Evolutionary conservation across 1,284 basidiomycete species (phyloP).

Genomic region (Tetrapyrgos nigripes): DNA sequence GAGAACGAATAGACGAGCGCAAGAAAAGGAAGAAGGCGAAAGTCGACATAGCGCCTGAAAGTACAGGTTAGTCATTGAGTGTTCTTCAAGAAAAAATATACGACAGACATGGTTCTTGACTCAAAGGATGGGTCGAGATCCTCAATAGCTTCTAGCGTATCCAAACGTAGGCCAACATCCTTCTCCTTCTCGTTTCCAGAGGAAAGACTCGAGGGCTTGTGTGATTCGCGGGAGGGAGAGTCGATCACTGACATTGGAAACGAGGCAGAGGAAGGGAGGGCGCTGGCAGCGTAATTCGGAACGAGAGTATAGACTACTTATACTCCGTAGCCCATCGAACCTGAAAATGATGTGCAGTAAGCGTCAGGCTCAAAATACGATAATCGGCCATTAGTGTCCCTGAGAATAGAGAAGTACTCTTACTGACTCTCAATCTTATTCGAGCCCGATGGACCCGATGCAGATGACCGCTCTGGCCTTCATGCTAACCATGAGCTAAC

Average conservation of each 20-base stretch:
- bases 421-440: neutral
- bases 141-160: neutral
- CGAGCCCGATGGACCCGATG: neutral
- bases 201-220: neutral
- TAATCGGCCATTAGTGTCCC: neutral
- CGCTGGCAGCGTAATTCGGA: neutral
- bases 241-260: neutral
- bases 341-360: neutral
- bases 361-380: neutral
- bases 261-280: neutral
- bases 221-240: neutral
- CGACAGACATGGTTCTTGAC: neutral
- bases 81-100: neutral
- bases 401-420: neutral
- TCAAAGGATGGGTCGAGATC: neutral
- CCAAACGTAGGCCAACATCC: neutral
- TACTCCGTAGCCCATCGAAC: neutral
- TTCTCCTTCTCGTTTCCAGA: neutral
- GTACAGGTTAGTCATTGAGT: neutral
- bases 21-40: constrained; percentile 49
- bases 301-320: neutral
- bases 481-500: neutral
- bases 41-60: constrained; percentile 47
- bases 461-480: neutral
- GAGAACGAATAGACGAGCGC: constrained; percentile 49